Conservation (phyloP, 257 asterid species). For the Forsythia suspensa region DNA sequence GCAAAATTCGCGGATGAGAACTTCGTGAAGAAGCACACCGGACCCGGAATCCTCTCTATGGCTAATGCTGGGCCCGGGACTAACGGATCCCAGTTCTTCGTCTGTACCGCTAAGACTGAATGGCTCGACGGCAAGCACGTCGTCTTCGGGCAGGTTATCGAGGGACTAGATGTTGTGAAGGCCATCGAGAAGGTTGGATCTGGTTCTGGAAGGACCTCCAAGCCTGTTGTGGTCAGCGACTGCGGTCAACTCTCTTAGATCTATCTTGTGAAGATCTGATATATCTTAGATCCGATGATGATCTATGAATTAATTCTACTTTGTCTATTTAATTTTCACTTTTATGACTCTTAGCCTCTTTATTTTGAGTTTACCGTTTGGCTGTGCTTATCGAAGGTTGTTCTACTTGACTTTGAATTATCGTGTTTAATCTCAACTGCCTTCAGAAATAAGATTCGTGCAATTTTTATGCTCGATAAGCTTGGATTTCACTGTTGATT, state of each 20-base stretch:
- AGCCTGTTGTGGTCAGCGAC: constrained; percentile 28
- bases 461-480: no score
- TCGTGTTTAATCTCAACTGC: no score
- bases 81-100: constrained; percentile 45
- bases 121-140: constrained; percentile 53
- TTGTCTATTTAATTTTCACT: no score
- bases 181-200: constrained; percentile 37
- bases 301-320: no score
- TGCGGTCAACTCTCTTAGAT: constrained; percentile 43
- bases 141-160: constrained; percentile 43
- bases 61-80: constrained; percentile 48
- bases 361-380: no score
- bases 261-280: neutral
- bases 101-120: constrained; percentile 38
- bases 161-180: constrained; percentile 35
- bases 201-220: constrained; percentile 27
- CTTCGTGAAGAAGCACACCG: constrained; percentile 44
- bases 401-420: no score
- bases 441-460: no score
- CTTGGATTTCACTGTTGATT: no score
- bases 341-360: no score
- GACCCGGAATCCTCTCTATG: constrained; percentile 48
- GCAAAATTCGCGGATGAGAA: constrained; percentile 40
- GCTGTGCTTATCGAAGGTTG: no score
- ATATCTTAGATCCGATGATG: no score